A percentile compares a stretch with the other conserved stretches of the same genome.
phyloP scores from a whole-genome alignment of 176 grass and related monocot species.

The Pontederia paniculata region DNA sequence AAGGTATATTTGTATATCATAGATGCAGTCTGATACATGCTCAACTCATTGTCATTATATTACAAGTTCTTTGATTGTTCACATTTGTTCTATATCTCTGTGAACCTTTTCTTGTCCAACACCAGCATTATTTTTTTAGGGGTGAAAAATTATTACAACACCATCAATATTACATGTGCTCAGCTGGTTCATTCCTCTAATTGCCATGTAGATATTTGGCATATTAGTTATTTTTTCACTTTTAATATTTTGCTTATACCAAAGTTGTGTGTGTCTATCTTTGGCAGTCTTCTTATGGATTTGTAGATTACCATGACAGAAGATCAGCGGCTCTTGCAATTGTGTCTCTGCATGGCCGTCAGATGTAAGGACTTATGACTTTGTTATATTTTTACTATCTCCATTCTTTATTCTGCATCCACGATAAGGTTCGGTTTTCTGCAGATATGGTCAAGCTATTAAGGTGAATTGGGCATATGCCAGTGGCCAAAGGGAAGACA shows the following conservation, averaged over 20 bases:
- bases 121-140: too few relatives aligned
- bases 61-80: slow-evolving; percentile 1
- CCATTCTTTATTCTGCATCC: background rate
- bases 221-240: too few relatives aligned
- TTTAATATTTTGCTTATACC: too few relatives aligned
- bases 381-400: slow-evolving; percentile 8
- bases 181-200: too few relatives aligned
- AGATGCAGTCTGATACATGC: too few relatives aligned
- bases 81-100: background rate
- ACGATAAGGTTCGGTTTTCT: background rate
- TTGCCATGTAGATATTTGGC: too few relatives aligned
- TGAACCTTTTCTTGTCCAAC: too few relatives aligned
- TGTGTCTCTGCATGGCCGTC: slow-evolving; percentile 60
- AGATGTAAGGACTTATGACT: slow-evolving; percentile 36
- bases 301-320: slow-evolving; percentile 81
- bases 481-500: slow-evolving; percentile 78
- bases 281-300: slow-evolving; percentile 65
- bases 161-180: too few relatives aligned
- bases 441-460: slow-evolving; percentile 81
- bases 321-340: slow-evolving; percentile 76
- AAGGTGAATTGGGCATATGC: slow-evolving; percentile 88
- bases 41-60: too few relatives aligned
- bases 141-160: too few relatives aligned
- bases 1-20: slow-evolving; percentile 33
- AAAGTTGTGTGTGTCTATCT: too few relatives aligned